phyloP scores from a whole-genome alignment of 148 eudicot genomes.

The Arctostaphylos glauca region DNA sequence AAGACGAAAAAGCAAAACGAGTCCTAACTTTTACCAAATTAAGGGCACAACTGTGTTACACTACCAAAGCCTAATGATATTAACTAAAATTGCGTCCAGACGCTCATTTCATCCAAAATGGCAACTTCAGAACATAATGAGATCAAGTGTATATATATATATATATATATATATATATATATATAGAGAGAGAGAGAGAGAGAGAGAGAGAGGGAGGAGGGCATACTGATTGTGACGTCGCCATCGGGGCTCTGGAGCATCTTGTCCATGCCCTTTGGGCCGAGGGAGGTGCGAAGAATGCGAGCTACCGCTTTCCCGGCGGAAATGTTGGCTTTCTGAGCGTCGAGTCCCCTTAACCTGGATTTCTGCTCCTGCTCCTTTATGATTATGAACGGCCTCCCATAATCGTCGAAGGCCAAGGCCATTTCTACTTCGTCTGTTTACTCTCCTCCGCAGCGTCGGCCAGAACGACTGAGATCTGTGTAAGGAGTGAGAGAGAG shows the following conservation, averaged over 20 bases:
- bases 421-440: constrained; percentile 44
- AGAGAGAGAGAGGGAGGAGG: too few relatives aligned
- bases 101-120: too few relatives aligned
- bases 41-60: too few relatives aligned
- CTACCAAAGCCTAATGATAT: too few relatives aligned
- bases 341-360: constrained; percentile 81
- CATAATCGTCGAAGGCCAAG: constrained; percentile 87
- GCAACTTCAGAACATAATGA: too few relatives aligned
- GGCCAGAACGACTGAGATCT: background rate
- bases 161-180: too few relatives aligned
- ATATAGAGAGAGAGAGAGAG: background rate
- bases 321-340: constrained; percentile 86
- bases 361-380: constrained; percentile 73
- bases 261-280: constrained; percentile 99
- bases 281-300: constrained; percentile 81
- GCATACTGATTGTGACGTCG: constrained; percentile 80
- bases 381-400: constrained; percentile 79
- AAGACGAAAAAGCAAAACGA: too few relatives aligned
- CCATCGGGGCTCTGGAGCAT: constrained; percentile 97
- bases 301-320: constrained; percentile 90
- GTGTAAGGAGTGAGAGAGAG: too few relatives aligned
- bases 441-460: background rate
- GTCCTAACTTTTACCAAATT: too few relatives aligned
- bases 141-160: too few relatives aligned
- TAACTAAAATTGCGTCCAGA: too few relatives aligned